phyloP scores from a whole-genome alignment of 2,329 filamentous ascomycete species.

The Trichoderma oligosporum region DNA sequence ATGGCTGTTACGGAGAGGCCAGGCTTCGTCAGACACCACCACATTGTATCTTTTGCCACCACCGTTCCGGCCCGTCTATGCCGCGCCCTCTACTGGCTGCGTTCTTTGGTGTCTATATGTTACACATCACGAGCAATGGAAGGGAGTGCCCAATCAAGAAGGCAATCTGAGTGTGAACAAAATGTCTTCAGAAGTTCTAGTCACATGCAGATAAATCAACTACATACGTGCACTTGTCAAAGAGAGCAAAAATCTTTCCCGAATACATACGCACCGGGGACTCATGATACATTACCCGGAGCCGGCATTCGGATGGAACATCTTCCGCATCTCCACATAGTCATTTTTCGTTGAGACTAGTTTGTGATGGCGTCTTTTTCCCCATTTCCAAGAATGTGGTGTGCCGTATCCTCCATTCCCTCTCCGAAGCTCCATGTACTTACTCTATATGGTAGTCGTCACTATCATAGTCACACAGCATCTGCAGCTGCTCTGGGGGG shows the following conservation, averaged over 20 bases:
- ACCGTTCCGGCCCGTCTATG: conserved; percentile 10
- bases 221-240: neutral
- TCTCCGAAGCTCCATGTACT: neutral
- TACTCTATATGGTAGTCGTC: neutral
- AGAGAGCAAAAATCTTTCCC: no score
- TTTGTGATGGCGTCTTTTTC: neutral
- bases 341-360: neutral
- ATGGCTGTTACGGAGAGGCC: neutral
- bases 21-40: neutral
- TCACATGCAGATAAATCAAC: neutral
- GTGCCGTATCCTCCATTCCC: neutral
- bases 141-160: neutral
- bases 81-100: neutral
- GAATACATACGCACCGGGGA: neutral
- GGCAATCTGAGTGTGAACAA: neutral
- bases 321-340: neutral
- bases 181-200: neutral
- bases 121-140: neutral
- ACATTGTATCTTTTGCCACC: conserved; percentile 1
- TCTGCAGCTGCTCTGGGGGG: neutral
- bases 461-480: conserved; percentile 7
- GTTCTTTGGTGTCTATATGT: neutral
- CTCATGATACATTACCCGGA: neutral
- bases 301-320: neutral
- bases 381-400: neutral